These are phyloP conservation scores for Globisporangium yorkense DNA, from an alignment of 352 stramenopile species.

Conservation along the genomic window DNA sequence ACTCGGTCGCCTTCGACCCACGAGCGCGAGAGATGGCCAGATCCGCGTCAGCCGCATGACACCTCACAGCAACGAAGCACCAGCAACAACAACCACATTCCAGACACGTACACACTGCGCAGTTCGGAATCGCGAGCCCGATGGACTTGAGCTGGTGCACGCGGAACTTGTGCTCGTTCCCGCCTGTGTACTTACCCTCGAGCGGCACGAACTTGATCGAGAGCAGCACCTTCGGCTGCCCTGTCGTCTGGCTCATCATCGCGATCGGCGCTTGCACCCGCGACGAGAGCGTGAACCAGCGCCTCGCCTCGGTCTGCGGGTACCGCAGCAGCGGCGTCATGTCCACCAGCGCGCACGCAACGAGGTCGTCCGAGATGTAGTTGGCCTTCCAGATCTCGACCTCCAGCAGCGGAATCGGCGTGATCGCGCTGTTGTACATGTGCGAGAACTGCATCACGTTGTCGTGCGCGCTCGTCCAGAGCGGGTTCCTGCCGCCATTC, in stretches of 20 bases:
- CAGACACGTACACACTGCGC: conserved; percentile 59
- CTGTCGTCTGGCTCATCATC: conserved; percentile 37
- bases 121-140: conserved; percentile 72
- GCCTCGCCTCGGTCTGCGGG: conserved; percentile 57
- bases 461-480: conserved; percentile 67
- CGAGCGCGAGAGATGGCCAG: not conserved
- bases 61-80: no score
- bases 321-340: conserved; percentile 80
- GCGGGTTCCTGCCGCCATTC: conserved; percentile 63
- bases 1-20: conserved; percentile 51
- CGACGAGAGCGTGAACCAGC: conserved; percentile 81
- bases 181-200: conserved; percentile 45
- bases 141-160: conserved; percentile 86
- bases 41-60: not conserved
- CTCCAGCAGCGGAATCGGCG: conserved; percentile 74
- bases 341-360: conserved; percentile 73
- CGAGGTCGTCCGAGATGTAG: conserved; percentile 73
- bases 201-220: conserved; percentile 75
- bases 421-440: conserved; percentile 89
- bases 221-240: conserved; percentile 59
- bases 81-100: not conserved
- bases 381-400: conserved; percentile 86
- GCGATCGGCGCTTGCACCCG: conserved; percentile 27
- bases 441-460: conserved; percentile 82
- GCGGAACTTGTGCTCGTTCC: conserved; percentile 80